Evolutionary conservation across 139 green algal species (phyloP).

Genomic region (Coelastrella sp.): DNA sequence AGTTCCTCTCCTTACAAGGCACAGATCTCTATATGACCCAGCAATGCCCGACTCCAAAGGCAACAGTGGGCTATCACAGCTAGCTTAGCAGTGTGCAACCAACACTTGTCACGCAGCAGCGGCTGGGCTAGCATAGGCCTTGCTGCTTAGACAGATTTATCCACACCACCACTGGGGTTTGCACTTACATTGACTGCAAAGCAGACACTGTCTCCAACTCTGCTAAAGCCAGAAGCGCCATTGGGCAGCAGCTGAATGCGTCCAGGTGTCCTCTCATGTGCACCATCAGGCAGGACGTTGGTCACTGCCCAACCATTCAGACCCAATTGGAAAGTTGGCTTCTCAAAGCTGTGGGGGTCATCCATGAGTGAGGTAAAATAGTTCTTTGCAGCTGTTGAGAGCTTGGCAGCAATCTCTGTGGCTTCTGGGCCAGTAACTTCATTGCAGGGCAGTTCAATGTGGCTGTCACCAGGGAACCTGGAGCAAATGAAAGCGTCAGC

Average conservation of each 20-base stretch:
- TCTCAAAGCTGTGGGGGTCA: slow-evolving; percentile 24
- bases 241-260: slow-evolving; percentile 33
- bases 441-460: slow-evolving; percentile 38
- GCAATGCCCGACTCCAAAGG: no score
- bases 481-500: not conserved
- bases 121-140: no score
- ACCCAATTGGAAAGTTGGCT: slow-evolving; percentile 38
- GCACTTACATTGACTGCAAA: slow-evolving; percentile 11
- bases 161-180: not conserved
- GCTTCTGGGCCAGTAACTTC: slow-evolving; percentile 10
- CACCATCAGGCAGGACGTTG: slow-evolving; percentile 41
- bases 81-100: no score
- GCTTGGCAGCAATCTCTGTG: not conserved
- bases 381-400: not conserved
- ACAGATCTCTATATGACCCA: not conserved
- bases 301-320: slow-evolving; percentile 2
- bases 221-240: slow-evolving; percentile 27
- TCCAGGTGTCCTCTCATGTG: slow-evolving; percentile 18
- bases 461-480: slow-evolving; percentile 15
- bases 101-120: no score
- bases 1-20: not conserved
- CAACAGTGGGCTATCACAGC: no score
- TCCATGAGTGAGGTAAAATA: slow-evolving; percentile 13
- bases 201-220: slow-evolving; percentile 14
- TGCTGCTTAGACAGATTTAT: no score